Conservation (phyloP, 1,139 yeast genomes). For the Saccharomyces hybrid region DNA sequence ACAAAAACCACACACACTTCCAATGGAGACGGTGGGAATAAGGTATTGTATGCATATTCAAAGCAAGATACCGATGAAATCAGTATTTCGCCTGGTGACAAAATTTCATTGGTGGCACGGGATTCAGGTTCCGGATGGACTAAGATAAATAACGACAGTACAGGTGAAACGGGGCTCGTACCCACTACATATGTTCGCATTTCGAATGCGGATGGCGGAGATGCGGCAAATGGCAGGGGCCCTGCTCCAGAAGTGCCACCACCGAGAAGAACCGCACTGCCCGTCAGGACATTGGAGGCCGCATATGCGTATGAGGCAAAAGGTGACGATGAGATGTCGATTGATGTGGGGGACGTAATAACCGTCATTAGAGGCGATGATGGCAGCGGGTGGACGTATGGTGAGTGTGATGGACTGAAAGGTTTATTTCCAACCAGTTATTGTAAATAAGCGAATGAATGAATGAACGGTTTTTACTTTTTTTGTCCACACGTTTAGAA, state of each 20-base stretch:
- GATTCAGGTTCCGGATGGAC: conserved; percentile 98
- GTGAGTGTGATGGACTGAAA: conserved; percentile 62
- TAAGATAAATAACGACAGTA: conserved; percentile 35
- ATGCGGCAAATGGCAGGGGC: conserved; percentile 13
- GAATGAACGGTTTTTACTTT: background rate
- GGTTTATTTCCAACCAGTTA: conserved; percentile 85
- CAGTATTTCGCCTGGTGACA: conserved; percentile 54
- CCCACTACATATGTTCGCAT: conserved; percentile 79
- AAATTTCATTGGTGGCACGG: conserved; percentile 46
- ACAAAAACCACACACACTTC: conserved; percentile 20
- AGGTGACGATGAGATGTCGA: conserved; percentile 73
- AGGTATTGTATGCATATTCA: conserved; percentile 60
- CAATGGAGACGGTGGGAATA: conserved; percentile 31
- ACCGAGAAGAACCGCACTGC: conserved; percentile 51
- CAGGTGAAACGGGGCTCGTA: conserved; percentile 62
- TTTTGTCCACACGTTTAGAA: background rate
- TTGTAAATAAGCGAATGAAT: conserved; percentile 18
- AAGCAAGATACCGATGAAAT: conserved; percentile 75
- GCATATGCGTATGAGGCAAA: conserved; percentile 73
- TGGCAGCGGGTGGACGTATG: conserved; percentile 96
- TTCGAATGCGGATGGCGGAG: conserved; percentile 11
- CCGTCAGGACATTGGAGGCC: conserved; percentile 48
- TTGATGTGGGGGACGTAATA: conserved; percentile 69
- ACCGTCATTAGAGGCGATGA: conserved; percentile 63
- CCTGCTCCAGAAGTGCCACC: conserved; percentile 75